Evolutionary conservation across 1,284 basidiomycete genomes (phyloP).

Genomic region (Porogramme epimiltina): DNA sequence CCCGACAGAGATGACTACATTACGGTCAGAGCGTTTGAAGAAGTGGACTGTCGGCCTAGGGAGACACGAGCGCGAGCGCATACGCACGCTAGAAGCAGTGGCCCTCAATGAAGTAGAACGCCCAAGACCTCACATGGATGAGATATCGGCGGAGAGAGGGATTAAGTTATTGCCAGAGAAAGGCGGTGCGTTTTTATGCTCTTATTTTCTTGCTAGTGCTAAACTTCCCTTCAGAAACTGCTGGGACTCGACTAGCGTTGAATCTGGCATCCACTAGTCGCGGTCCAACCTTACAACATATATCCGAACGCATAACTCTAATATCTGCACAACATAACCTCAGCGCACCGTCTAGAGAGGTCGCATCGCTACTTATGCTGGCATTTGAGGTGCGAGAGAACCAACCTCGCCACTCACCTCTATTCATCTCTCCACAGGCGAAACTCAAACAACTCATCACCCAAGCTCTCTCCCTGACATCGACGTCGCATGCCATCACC

Average conservation of each 20-base stretch:
- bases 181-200: slow-evolving; percentile 47
- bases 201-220: neutral
- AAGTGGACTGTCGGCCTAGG: slow-evolving; percentile 74
- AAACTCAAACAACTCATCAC: slow-evolving; percentile 82
- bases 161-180: slow-evolving; percentile 63
- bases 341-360: slow-evolving; percentile 56
- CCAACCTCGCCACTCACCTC: neutral
- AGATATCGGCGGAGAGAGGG: slow-evolving; percentile 71
- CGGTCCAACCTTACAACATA: slow-evolving; percentile 73
- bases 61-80: slow-evolving; percentile 70
- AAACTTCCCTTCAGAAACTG: slow-evolving; percentile 48
- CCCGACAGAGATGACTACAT: slow-evolving; percentile 48
- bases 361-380: slow-evolving; percentile 69
- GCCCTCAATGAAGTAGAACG: slow-evolving; percentile 30
- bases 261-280: slow-evolving; percentile 70
- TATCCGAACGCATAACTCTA: slow-evolving; percentile 76
- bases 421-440: slow-evolving; percentile 45
- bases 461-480: slow-evolving; percentile 74
- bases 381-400: slow-evolving; percentile 65
- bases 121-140: slow-evolving; percentile 55
- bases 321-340: slow-evolving; percentile 79
- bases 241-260: slow-evolving; percentile 69
- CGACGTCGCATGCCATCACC: slow-evolving; percentile 71
- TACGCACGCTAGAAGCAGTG: slow-evolving; percentile 50
- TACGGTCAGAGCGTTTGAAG: slow-evolving; percentile 69